Base-by-base conservation (phyloP, 2,329 filamentous ascomycete species). In the Passalora sequoiae region DNA sequence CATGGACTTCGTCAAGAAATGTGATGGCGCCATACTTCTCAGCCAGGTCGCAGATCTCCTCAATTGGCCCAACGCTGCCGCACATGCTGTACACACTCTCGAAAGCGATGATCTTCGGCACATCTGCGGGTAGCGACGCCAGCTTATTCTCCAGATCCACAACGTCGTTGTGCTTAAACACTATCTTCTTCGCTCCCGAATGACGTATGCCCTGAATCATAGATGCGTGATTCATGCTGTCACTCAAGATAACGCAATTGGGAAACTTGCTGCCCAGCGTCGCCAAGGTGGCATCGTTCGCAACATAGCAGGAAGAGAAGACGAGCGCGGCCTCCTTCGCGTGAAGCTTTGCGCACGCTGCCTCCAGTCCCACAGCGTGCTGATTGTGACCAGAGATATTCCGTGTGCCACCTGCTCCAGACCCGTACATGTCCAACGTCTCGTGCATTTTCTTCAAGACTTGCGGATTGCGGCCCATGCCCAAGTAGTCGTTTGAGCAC, bases 51-150 rank as follows among this genome's bases (percentile, higher is more conserved):
- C 91, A 97, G 50, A 98, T 97, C 62, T 84, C 84, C 69, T 89
- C 87, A 57, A 98, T 98, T 1, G 92, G 92, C 0, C 89, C 92
- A 63, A 98, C 87, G 12, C 89, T 95, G 51, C 92, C 92, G 64
- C 92, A 98, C 92, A 98, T 98, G 73, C 89, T 95, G 72, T 98
- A 98, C 3, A 98, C 92, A 21, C 89, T 95, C 70, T 98, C 92
- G 54, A 97, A 98, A 2, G 92, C 92, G 54, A 98, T 98, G 55
- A 98, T 95, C 74, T 98, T 98, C 45, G 92, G 92, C 25, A 86
- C 79, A 48, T 92, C 77, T 1, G 85, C 71, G 1, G 91, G 89
- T 30, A 98, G 76, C 9, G 89, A 85, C 2, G 89, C 89, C 54
- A 98, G 75, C 70, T 98, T 97, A 38, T 80, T 80, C 72, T 98